Conservation (phyloP, 352 stramenopile species). For the Pythium monospermum region DNA sequence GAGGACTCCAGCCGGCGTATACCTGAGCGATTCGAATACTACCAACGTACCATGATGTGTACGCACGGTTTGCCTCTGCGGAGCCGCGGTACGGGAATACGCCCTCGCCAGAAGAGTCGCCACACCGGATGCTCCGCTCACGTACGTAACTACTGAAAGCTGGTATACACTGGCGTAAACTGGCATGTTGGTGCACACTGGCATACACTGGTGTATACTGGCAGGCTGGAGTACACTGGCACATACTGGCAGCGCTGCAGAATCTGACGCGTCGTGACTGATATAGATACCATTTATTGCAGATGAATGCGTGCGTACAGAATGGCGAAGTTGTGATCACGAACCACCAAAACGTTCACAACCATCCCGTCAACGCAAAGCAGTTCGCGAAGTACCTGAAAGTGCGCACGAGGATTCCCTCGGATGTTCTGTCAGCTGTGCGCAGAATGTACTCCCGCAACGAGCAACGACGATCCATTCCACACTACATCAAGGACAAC, state of each 20-base stretch:
- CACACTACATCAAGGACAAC: conserved; percentile 33
- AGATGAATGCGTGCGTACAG: conserved; percentile 42
- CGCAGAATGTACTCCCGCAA: conserved; percentile 27
- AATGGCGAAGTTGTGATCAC: conserved; percentile 27
- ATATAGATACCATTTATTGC: neutral
- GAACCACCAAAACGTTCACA: conserved; percentile 31
- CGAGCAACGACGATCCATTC: conserved; percentile 28
- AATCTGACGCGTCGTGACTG: neutral
- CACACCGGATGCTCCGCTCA: conserved; percentile 29
- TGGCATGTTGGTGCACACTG: too few species aligned
- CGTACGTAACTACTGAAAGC: too few species aligned
- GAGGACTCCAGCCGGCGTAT: conserved; percentile 13
- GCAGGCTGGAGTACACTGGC: conserved; percentile 1
- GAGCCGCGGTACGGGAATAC: conserved; percentile 18
- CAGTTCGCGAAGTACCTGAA: conserved; percentile 29
- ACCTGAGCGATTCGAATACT: conserved; percentile 26
- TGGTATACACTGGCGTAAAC: too few species aligned
- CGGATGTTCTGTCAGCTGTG: conserved; percentile 26
- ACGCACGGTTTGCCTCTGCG: conserved; percentile 31
- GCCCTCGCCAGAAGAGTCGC: conserved; percentile 25
- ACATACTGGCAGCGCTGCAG: neutral
- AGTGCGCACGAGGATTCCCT: conserved; percentile 26
- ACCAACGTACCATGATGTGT: conserved; percentile 32
- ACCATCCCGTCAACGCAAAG: conserved; percentile 26
- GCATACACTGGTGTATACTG: conserved; percentile 2